Conservation (phyloP, 2,329 filamentous ascomycete genomes). For the Claviceps africana region DNA sequence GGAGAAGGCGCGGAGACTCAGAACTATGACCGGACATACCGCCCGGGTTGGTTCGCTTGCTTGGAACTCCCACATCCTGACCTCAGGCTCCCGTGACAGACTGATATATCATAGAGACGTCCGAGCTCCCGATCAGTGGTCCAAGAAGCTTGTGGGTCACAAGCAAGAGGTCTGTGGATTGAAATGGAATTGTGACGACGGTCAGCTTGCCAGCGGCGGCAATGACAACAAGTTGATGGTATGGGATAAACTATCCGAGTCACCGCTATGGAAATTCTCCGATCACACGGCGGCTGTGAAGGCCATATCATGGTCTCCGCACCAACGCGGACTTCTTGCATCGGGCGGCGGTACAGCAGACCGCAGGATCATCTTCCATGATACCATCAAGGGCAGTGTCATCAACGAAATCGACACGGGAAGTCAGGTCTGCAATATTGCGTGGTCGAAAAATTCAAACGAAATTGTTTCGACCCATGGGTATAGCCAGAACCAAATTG, state of each 20-base stretch:
- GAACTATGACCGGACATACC: constrained; percentile 95
- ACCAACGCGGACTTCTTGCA: constrained; percentile 86
- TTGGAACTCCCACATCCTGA: constrained; percentile 96
- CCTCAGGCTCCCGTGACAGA: constrained; percentile 85
- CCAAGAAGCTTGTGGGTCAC: constrained; percentile 77
- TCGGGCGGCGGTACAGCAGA: constrained; percentile 94
- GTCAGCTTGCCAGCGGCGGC: constrained; percentile 84
- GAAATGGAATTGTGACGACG: constrained; percentile 93
- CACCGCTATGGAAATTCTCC: constrained; percentile 83
- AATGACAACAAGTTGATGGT: constrained; percentile 99
- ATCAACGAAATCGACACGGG: constrained; percentile 90
- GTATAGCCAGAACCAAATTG: constrained; percentile 96
- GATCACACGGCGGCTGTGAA: constrained; percentile 95
- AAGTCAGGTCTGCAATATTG: constrained; percentile 95
- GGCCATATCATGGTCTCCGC: constrained; percentile 94
- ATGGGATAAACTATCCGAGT: constrained; percentile 91
- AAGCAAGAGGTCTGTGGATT: constrained; percentile 97
- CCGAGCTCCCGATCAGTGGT: constrained; percentile 77
- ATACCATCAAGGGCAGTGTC: constrained; percentile 68
- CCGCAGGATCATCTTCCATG: constrained; percentile 94
- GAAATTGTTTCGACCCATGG: constrained; percentile 96
- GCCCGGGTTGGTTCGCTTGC: constrained; percentile 84
- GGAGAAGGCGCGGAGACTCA: constrained; percentile 65
- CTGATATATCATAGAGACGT: constrained; percentile 94
- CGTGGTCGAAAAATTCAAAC: constrained; percentile 95